Evolutionary conservation across 73 alveolate genomes (phyloP).

Genomic region (Diophrys appendiculata): DNA sequence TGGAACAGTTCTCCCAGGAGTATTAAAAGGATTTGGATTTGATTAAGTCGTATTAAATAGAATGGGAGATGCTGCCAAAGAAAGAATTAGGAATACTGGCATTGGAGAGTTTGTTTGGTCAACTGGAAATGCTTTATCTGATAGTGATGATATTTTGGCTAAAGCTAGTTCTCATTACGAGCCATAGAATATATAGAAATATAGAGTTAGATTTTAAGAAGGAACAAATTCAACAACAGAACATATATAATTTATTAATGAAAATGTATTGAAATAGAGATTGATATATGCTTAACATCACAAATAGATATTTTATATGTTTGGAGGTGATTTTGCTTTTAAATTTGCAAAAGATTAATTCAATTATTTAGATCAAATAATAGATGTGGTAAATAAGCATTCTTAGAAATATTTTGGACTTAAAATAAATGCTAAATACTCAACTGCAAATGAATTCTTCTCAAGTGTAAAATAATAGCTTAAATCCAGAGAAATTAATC

Average conservation of each 20-base stretch:
- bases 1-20: slow-evolving; percentile 6
- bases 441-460: slow-evolving; percentile 51
- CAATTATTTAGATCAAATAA: slow-evolving; percentile 13
- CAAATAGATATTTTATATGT: neutral
- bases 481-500: neutral
- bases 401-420: slow-evolving; percentile 4
- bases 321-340: slow-evolving; percentile 53
- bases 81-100: neutral
- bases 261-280: neutral
- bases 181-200: neutral
- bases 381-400: neutral
- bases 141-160: neutral
- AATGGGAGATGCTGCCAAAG: neutral
- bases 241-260: neutral
- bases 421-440: slow-evolving; percentile 25
- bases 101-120: neutral
- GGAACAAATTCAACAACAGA: neutral
- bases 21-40: slow-evolving; percentile 1
- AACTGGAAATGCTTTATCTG: neutral
- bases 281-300: neutral
- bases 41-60: neutral
- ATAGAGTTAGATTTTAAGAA: neutral
- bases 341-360: slow-evolving; percentile 5
- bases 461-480: neutral
- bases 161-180: neutral